Evolutionary conservation across 176 grass and related monocot genomes (phyloP), one percentile per base, ranked within the genome.

Genomic region (Triticum monococcum): DNA sequence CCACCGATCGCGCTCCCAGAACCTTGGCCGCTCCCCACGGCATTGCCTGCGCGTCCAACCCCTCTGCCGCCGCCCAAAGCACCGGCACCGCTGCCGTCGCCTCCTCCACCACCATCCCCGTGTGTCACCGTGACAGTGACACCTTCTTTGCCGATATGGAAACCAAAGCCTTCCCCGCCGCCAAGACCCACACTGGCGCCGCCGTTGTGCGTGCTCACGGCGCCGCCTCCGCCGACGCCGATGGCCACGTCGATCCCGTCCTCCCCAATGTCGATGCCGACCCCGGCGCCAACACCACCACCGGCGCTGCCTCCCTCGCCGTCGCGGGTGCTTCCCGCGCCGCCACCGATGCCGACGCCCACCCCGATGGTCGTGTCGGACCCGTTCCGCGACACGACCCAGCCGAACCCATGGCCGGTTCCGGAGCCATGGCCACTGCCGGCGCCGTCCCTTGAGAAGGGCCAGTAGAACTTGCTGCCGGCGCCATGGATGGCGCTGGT

Each of bases 101-200:
- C 78, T 25, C 90, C 82, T 0, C 46, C 73, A 3, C 2, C 64
- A 0, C 91, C 81, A 14, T 84, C 75, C 0, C 90, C 93, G 4
- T 6, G 74, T 14, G 91, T 91, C 28, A 94, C 70, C 23, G 83
- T 90, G 8, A 95, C 63, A 1, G 88, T 90, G 2, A 95, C 37
- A 3, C 91, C 89, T 3, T 67, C 91, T 3, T 57, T 37, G 20
- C 90, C 84, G 7, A 96, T 88, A 69, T 91, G 91, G 8, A 96
- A 69, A 9, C 87, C 91, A 3, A 93, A 43, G 12, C 91, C 94
- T 17, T 60, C 85, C 37, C 89, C 94, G 2, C 89, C 87, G 0
- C 91, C 91, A 11, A 28, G 82, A 5, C 89, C 87, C 2, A 85
- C 84, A 57, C 76, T 77, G 10, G 81, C 18, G 1, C 72, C 23